These are phyloP conservation scores for Allium sativum DNA, from an alignment of 106 monocot species.

Conservation along the genomic window DNA sequence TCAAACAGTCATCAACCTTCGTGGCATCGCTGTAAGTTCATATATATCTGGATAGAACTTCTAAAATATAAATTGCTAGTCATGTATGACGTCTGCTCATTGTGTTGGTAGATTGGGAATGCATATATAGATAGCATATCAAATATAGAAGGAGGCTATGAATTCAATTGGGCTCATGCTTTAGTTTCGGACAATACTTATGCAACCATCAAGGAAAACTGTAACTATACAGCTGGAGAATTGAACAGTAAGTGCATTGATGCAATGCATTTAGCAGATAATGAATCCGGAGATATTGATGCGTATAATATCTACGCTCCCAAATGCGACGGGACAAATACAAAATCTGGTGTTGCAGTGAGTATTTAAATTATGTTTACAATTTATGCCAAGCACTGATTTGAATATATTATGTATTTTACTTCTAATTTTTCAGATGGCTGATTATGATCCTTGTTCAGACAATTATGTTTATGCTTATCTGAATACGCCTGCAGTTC, in stretches of 20 bases:
- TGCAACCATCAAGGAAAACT: background rate
- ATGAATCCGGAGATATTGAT: conserved; percentile 10
- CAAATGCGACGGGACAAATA: conserved; percentile 9
- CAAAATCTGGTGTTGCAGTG: conserved; percentile 1
- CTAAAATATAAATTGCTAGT: background rate
- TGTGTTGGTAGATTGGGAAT: conserved; percentile 28
- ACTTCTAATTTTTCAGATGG: background rate
- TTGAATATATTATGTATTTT: no score
- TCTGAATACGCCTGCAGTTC: conserved; percentile 4
- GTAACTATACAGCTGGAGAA: conserved; percentile 3
- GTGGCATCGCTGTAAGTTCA: conserved; percentile 24
- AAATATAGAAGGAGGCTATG: conserved; percentile 1
- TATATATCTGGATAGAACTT: no score
- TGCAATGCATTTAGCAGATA: background rate
- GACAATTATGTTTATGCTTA: conserved; percentile 5
- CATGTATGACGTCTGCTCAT: background rate
- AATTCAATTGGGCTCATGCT: conserved; percentile 34
- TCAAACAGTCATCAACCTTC: conserved; percentile 24
- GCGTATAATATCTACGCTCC: conserved; percentile 45
- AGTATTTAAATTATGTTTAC: background rate
- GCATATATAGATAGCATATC: conserved; percentile 6
- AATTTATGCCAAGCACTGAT: no score
- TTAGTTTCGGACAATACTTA: conserved; percentile 24
- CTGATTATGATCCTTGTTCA: conserved; percentile 9
- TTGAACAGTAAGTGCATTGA: background rate